Evolutionary conservation across 2,329 filamentous ascomycete species (phyloP).

Genomic region (Diaporthe vexans): DNA sequence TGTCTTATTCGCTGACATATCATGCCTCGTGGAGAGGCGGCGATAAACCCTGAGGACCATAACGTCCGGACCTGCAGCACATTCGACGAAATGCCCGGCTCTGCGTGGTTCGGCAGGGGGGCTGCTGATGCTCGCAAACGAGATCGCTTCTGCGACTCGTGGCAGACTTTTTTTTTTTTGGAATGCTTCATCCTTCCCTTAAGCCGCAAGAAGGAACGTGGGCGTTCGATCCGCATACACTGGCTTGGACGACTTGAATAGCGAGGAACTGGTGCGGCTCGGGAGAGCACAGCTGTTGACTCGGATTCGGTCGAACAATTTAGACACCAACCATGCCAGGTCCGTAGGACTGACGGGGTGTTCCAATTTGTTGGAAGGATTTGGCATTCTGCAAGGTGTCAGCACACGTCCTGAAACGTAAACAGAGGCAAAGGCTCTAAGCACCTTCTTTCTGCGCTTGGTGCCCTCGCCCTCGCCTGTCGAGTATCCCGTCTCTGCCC

Average conservation of each 20-base stretch:
- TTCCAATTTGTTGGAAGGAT: constrained; percentile 44
- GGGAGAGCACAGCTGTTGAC: constrained; percentile 39
- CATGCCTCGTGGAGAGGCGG: neutral
- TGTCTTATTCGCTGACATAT: neutral
- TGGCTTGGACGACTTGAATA: constrained; percentile 36
- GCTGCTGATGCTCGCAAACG: neutral
- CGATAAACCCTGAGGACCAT: neutral
- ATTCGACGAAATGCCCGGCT: neutral
- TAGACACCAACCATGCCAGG: constrained; percentile 72
- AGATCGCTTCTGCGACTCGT: constrained; percentile 3
- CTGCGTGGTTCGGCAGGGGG: neutral
- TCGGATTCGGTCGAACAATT: constrained; percentile 46
- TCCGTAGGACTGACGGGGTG: constrained; percentile 63
- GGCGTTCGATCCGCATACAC: constrained; percentile 14
- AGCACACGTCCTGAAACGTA: constrained; percentile 53
- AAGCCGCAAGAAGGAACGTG: constrained; percentile 41
- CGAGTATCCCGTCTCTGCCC: constrained; percentile 73
- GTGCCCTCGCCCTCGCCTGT: constrained; percentile 77
- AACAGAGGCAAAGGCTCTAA: constrained; percentile 47
- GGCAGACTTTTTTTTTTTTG: constrained; percentile 25
- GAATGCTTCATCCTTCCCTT: constrained; percentile 44
- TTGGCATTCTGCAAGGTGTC: constrained; percentile 62
- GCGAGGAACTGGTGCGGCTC: constrained; percentile 34
- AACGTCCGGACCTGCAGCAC: neutral
- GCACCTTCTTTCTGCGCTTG: constrained; percentile 77